Conservation (phyloP, 306 rosid genomes). For the Ormosia semicastrata region DNA sequence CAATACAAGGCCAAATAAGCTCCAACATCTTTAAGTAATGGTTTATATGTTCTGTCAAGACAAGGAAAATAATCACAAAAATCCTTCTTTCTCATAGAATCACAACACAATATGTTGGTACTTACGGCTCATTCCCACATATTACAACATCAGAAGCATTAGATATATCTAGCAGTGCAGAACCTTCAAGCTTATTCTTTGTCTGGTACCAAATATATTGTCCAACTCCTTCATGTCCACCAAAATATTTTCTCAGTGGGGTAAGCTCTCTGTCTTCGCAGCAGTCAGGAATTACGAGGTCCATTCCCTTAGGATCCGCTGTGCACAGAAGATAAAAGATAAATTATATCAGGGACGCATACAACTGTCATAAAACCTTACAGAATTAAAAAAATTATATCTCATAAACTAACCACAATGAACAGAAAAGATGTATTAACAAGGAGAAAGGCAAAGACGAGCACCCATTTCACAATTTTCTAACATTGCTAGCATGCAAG, state of each 20-base stretch:
- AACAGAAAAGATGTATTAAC: neutral
- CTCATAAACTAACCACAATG: neutral
- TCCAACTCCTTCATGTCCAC: slow-evolving; percentile 93
- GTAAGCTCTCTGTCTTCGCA: slow-evolving; percentile 53
- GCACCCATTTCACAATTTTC: neutral
- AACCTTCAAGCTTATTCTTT: slow-evolving; percentile 61
- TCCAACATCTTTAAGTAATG: slow-evolving; percentile 81
- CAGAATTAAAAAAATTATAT: neutral
- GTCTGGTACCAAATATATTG: slow-evolving; percentile 77
- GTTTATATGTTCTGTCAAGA: slow-evolving; percentile 65
- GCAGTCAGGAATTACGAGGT: slow-evolving; percentile 77
- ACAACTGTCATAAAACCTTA: neutral
- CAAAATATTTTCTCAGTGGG: slow-evolving; percentile 71
- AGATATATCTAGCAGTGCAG: slow-evolving; percentile 58
- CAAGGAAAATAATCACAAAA: slow-evolving; percentile 12
- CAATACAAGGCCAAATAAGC: slow-evolving; percentile 78
- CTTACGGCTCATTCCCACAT: slow-evolving; percentile 74
- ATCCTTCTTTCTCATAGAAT: slow-evolving; percentile 25
- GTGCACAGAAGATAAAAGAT: neutral
- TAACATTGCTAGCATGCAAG: neutral
- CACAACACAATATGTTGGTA: slow-evolving; percentile 22
- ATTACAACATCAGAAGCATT: slow-evolving; percentile 51
- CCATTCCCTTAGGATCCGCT: slow-evolving; percentile 86
- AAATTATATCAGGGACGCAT: neutral
- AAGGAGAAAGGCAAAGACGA: neutral